Conservation (phyloP, 2,329 filamentous ascomycete genomes). For the Cordyceps cicadae region DNA sequence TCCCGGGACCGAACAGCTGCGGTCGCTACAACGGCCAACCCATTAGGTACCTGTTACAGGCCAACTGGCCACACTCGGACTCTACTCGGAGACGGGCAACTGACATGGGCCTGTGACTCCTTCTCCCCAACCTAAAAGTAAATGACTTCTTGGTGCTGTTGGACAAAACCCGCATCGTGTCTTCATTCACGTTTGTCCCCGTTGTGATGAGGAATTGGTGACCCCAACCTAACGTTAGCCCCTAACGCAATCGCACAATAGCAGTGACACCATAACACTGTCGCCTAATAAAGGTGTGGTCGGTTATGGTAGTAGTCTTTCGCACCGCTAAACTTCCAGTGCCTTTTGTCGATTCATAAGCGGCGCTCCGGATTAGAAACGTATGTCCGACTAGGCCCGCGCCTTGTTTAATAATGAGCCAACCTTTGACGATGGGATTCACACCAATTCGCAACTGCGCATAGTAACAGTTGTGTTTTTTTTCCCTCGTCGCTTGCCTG, state of each 20-base stretch:
- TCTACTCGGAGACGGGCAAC: neutral
- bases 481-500: too few relatives aligned
- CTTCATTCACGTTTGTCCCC: neutral
- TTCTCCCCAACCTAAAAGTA: neutral
- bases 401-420: neutral
- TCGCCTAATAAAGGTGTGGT: neutral
- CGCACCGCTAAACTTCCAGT: too few relatives aligned
- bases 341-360: slow-evolving; percentile 4
- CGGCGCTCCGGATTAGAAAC: slow-evolving; percentile 3
- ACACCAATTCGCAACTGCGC: neutral
- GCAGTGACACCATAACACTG: neutral
- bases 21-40: neutral
- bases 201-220: neutral
- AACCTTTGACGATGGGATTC: neutral
- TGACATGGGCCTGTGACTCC: neutral
- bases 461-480: neutral
- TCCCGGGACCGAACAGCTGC: neutral
- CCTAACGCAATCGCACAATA: slow-evolving; percentile 6
- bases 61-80: neutral
- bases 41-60: neutral
- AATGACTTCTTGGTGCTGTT: too few relatives aligned
- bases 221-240: neutral
- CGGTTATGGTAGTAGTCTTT: too few relatives aligned
- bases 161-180: neutral
- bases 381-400: slow-evolving; percentile 5